Evolutionary conservation across 139 green algal genomes (phyloP).

Genomic region (Tetraselmis chui): DNA sequence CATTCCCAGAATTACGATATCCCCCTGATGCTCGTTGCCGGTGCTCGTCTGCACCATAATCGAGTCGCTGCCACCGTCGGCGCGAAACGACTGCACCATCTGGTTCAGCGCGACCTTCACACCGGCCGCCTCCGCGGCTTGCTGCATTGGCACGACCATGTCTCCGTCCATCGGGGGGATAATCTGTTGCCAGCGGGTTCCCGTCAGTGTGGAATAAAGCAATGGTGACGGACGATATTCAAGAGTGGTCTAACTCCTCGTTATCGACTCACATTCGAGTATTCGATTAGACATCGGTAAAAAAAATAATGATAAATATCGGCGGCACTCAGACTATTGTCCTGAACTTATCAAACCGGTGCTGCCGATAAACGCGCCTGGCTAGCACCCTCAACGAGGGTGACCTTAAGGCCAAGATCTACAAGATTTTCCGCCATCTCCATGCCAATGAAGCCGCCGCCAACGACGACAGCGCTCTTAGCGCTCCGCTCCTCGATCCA

Average conservation of each 20-base stretch:
- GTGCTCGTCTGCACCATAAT: conserved; percentile 32
- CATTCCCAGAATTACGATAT: conserved; percentile 46
- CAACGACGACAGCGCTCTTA: conserved; percentile 36
- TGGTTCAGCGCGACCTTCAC: conserved; percentile 35
- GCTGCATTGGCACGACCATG: conserved; percentile 35
- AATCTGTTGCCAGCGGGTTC: too few species aligned
- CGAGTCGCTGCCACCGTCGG: background rate
- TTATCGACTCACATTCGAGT: too few species aligned
- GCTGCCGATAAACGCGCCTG: too few species aligned
- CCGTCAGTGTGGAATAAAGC: too few species aligned
- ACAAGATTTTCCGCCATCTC: conserved; percentile 52
- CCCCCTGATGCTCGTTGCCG: conserved; percentile 19
- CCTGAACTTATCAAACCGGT: background rate
- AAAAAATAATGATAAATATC: too few species aligned
- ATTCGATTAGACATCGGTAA: too few species aligned
- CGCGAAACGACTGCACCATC: conserved; percentile 28
- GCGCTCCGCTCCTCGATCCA: conserved; percentile 32
- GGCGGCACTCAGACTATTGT: too few species aligned
- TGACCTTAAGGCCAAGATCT: conserved; percentile 34
- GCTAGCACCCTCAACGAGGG: conserved; percentile 23
- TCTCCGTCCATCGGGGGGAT: conserved; percentile 45
- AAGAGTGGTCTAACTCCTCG: too few species aligned
- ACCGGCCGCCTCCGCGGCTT: conserved; percentile 22
- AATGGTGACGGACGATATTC: too few species aligned
- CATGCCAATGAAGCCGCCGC: conserved; percentile 49